phyloP scores from a whole-genome alignment of 345 rosid species.

The Pistacia atlantica region DNA sequence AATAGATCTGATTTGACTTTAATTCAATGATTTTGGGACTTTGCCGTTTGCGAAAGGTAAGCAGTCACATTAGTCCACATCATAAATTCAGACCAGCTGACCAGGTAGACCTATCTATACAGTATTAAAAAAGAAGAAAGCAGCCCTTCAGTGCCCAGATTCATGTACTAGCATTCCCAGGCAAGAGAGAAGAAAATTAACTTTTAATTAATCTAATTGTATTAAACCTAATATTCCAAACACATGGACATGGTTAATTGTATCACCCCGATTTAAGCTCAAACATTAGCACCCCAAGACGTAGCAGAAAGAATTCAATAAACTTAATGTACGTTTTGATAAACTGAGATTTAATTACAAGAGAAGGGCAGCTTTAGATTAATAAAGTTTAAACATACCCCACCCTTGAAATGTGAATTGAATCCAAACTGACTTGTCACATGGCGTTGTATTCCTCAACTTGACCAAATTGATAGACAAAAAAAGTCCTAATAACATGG shows the following conservation, averaged over 20 bases:
- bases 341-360: no score
- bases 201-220: no score
- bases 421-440: conserved; percentile 17
- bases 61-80: not conserved
- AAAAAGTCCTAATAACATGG: not conserved
- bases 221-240: not conserved
- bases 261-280: not conserved
- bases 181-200: not conserved
- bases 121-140: not conserved
- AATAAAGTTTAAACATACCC: not conserved
- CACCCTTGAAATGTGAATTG: not conserved
- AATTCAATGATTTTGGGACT: no score
- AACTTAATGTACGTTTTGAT: no score
- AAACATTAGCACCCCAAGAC: no score
- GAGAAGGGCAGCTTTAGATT: not conserved
- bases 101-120: not conserved
- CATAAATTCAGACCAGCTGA: conserved; percentile 9
- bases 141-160: not conserved
- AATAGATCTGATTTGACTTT: no score
- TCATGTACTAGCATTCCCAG: conserved; percentile 4
- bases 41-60: not conserved
- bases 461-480: not conserved
- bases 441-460: not conserved
- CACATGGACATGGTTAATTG: not conserved
- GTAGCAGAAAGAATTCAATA: no score